These are phyloP conservation scores for Trypanosoma theileri DNA, from an alignment of 208 protist species.

Conservation along the genomic window DNA sequence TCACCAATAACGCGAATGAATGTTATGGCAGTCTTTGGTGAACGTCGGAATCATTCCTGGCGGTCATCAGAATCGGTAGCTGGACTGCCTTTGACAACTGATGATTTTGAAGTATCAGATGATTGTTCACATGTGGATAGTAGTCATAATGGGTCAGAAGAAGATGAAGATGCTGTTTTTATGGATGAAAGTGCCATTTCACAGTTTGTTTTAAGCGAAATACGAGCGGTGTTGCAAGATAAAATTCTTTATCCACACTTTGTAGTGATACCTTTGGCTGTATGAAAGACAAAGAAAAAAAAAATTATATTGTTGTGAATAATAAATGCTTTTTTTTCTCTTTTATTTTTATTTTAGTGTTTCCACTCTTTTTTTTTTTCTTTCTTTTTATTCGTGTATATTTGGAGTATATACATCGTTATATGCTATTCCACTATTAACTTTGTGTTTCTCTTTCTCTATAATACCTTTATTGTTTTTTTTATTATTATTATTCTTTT, in stretches of 20 bases:
- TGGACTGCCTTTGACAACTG: conserved; percentile 9
- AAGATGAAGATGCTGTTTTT: conserved; percentile 43
- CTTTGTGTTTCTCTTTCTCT: neutral
- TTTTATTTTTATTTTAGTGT: neutral
- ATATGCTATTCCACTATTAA: neutral
- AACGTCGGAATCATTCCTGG: conserved; percentile 5
- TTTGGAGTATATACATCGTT: neutral
- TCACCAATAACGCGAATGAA: conserved; percentile 69
- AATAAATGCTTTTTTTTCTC: neutral
- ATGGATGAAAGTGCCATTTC: conserved; percentile 70
- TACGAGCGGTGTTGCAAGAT: conserved; percentile 62
- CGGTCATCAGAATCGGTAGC: neutral
- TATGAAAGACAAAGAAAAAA: conserved; percentile 8
- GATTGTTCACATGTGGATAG: conserved; percentile 29
- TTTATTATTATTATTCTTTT: too few species aligned
- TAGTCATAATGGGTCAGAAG: conserved; percentile 35
- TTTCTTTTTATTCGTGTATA: neutral
- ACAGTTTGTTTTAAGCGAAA: conserved; percentile 68
- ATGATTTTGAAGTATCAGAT: conserved; percentile 27
- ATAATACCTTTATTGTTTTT: too few species aligned
- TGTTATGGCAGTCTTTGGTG: conserved; percentile 60
- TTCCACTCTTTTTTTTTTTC: neutral
- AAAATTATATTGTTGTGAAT: neutral
- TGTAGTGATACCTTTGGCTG: conserved; percentile 47
- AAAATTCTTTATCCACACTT: conserved; percentile 75